These are phyloP conservation scores for Diutina pseudorugosa DNA, from an alignment of 1,139 yeast species.

Conservation along the genomic window DNA sequence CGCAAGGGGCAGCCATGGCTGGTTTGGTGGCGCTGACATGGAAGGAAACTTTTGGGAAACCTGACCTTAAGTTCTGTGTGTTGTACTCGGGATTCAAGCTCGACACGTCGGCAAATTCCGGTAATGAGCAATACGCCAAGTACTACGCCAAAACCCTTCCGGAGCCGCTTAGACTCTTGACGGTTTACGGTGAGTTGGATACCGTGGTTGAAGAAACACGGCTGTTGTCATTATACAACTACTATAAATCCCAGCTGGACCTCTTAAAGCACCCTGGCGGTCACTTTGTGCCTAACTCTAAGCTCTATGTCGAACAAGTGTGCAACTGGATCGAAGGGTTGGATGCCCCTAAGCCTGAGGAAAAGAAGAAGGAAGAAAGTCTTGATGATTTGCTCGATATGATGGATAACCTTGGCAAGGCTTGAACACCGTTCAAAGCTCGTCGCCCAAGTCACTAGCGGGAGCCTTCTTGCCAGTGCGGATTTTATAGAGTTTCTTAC, in stretches of 20 bases:
- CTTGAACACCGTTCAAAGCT: neutral
- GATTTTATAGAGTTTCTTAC: conserved; percentile 17
- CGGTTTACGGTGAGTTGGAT: conserved; percentile 78
- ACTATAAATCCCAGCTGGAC: conserved; percentile 33
- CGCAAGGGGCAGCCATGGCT: conserved; percentile 25
- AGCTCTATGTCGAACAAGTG: conserved; percentile 45
- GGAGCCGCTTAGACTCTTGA: conserved; percentile 33
- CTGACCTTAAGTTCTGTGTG: conserved; percentile 53
- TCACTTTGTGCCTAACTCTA: conserved; percentile 73
- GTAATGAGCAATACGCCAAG: conserved; percentile 11
- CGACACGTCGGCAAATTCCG: conserved; percentile 23
- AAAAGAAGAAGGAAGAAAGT: conserved; percentile 9
- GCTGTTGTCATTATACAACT: conserved; percentile 43
- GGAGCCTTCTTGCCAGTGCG: conserved; percentile 14
- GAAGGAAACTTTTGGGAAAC: conserved; percentile 15
- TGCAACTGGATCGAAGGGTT: conserved; percentile 36
- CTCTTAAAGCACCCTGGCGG: conserved; percentile 71
- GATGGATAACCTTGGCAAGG: conserved; percentile 9
- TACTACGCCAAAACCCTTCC: conserved; percentile 17
- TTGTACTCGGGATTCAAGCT: conserved; percentile 70
- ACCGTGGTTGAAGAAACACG: conserved; percentile 77
- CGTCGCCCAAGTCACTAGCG: neutral
- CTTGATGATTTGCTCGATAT: conserved; percentile 8
- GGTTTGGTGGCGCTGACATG: conserved; percentile 11
- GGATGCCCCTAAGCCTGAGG: conserved; percentile 9